Percentiles rank a stretch among this genome's conserved stretches.
Conservation (phyloP, 2,329 filamentous ascomycete genomes). For the Geosmithia flava region DNA sequence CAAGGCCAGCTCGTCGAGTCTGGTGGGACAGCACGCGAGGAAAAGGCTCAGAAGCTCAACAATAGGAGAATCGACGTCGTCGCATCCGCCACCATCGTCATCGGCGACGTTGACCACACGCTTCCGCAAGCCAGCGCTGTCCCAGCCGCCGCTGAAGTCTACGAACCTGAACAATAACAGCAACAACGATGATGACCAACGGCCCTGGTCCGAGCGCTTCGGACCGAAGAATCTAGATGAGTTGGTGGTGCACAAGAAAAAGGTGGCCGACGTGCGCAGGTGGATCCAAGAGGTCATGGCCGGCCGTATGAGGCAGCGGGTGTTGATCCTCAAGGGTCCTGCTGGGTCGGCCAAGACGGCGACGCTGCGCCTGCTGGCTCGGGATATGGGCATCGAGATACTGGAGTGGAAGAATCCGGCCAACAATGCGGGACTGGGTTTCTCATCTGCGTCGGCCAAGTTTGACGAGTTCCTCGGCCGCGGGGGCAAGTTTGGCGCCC, state of each 20-base stretch:
- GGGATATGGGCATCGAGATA: slow-evolving; percentile 63
- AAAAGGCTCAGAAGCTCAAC: slow-evolving; percentile 32
- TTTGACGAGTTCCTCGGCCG: slow-evolving; percentile 88
- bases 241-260: slow-evolving; percentile 88
- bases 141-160: slow-evolving; percentile 7
- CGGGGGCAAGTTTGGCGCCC: slow-evolving; percentile 65
- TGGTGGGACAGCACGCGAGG: slow-evolving; percentile 42
- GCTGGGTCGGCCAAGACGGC: slow-evolving; percentile 91
- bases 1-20: slow-evolving; percentile 36
- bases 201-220: slow-evolving; percentile 84
- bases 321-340: slow-evolving; percentile 79
- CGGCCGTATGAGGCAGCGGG: slow-evolving; percentile 53
- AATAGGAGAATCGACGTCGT: slow-evolving; percentile 12
- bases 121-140: slow-evolving; percentile 35
- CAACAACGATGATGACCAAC: slow-evolving; percentile 37
- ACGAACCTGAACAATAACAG: slow-evolving; percentile 1
- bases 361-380: slow-evolving; percentile 66
- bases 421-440: slow-evolving; percentile 44
- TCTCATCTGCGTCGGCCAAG: slow-evolving; percentile 60
- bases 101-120: slow-evolving; percentile 5
- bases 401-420: slow-evolving; percentile 86
- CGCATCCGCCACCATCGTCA: slow-evolving; percentile 2
- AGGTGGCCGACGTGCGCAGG: slow-evolving; percentile 70
- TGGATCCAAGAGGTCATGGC: slow-evolving; percentile 70
- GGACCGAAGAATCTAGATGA: slow-evolving; percentile 65